Conservation (phyloP, 169 alveolate species). For the Plasmodium vivax region DNA sequence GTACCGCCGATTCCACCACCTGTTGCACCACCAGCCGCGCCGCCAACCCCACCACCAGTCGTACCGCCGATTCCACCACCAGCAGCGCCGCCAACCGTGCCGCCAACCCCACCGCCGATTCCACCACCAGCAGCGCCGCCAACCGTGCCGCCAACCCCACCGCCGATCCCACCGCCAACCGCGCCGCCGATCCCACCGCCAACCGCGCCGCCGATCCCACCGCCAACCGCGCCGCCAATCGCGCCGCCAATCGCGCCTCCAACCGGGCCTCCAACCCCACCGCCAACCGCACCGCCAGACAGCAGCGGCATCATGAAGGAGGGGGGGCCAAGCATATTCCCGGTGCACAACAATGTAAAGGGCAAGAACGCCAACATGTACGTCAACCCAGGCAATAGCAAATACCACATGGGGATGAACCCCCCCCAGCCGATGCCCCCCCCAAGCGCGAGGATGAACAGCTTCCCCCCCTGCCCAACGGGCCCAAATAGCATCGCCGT, state of each 20-base stretch:
- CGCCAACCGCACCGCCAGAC: background rate
- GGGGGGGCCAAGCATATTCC: background rate
- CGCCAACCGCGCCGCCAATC: background rate
- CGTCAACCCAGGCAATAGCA: background rate
- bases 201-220: background rate
- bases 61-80: too few relatives aligned
- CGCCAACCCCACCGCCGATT: too few relatives aligned
- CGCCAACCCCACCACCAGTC: too few relatives aligned
- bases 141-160: too few relatives aligned
- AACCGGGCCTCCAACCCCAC: too few relatives aligned
- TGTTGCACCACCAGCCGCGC: too few relatives aligned
- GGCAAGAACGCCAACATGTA: background rate
- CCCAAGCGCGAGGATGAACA: background rate
- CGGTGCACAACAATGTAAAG: background rate
- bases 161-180: background rate
- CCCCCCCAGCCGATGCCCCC: background rate
- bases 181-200: too few relatives aligned
- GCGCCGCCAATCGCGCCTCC: background rate
- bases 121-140: background rate
- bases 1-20: too few relatives aligned
- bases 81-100: too few relatives aligned
- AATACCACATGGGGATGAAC: background rate
- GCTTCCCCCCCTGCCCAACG: background rate
- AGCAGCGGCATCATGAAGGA: background rate
- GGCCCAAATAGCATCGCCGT: background rate